Evolutionary conservation across 2,329 filamentous ascomycete genomes (phyloP).

Genomic region (Fusarium goolgardi): DNA sequence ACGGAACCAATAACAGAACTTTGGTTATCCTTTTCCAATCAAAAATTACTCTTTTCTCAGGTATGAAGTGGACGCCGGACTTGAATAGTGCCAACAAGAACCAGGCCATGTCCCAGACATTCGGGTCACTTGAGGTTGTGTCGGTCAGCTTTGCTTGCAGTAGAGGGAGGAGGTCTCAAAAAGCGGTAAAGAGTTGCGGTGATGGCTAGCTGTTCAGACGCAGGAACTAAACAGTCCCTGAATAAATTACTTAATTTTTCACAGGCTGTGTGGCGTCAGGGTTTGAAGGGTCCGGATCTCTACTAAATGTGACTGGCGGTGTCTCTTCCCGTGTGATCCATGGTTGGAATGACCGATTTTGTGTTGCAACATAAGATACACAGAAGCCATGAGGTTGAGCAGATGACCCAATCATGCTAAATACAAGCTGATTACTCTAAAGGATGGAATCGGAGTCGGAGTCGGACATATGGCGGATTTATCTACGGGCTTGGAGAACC

Average conservation of each 20-base stretch:
- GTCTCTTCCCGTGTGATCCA: not conserved
- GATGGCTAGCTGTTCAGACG: not conserved
- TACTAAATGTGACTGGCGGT: not conserved
- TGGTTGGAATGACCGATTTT: not conserved
- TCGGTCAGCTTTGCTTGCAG: not conserved
- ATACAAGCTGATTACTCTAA: not conserved
- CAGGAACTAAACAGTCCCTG: not conserved
- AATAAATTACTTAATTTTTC: not conserved
- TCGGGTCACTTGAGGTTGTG: not conserved
- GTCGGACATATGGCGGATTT: not conserved
- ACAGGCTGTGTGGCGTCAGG: not conserved
- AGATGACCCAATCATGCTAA: too few relatives aligned
- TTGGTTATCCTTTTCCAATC: not conserved
- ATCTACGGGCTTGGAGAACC: too few relatives aligned
- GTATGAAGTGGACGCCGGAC: not conserved
- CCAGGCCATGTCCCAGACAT: not conserved
- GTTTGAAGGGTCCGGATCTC: not conserved
- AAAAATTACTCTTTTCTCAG: not conserved
- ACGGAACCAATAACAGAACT: slow-evolving; percentile 2
- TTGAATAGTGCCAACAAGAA: not conserved
- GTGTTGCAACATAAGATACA: not conserved
- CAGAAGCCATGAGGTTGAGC: not conserved
- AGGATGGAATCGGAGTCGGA: not conserved
- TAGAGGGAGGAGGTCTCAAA: not conserved
- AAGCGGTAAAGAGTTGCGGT: not conserved